These are phyloP conservation scores for Talaromyces sp. DNA, from an alignment of 2,329 filamentous ascomycete genomes.

Conservation along the genomic window DNA sequence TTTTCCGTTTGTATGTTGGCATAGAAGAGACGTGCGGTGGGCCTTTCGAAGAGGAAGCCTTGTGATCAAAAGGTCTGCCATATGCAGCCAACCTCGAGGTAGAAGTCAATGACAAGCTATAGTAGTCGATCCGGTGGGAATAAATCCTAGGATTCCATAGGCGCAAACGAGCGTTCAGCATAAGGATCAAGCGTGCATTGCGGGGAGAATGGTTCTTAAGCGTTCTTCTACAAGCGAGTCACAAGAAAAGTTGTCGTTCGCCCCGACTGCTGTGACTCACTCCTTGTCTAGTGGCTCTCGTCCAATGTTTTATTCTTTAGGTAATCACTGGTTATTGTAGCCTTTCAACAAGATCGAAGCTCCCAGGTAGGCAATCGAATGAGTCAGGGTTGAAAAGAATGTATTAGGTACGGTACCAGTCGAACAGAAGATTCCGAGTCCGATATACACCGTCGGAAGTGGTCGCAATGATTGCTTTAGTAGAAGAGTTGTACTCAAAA, in stretches of 20 bases:
- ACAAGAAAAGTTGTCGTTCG: conserved; percentile 3
- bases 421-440: not conserved
- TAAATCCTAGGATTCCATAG: conserved; percentile 11
- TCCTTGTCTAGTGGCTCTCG: not conserved
- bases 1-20: conserved; percentile 26
- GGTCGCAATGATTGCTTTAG: not conserved
- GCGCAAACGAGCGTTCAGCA: conserved; percentile 14
- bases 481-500: too few relatives aligned
- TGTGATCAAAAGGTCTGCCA: conserved; percentile 10
- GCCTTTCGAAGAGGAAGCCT: conserved; percentile 7
- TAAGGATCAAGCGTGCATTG: conserved; percentile 13
- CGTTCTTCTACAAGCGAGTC: not conserved
- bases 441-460: not conserved
- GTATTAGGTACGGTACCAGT: not conserved
- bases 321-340: not conserved
- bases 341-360: not conserved
- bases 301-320: not conserved
- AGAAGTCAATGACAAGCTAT: not conserved
- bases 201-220: not conserved
- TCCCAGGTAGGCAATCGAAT: not conserved
- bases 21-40: conserved; percentile 26
- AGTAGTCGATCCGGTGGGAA: not conserved
- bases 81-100: conserved; percentile 10
- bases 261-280: conserved; percentile 1
- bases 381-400: not conserved